A percentile compares a stretch with the other conserved stretches of the same genome.
These are phyloP conservation scores for Melaleuca quinquenervia DNA, from an alignment of 345 rosid species.

Conservation along the genomic window DNA sequence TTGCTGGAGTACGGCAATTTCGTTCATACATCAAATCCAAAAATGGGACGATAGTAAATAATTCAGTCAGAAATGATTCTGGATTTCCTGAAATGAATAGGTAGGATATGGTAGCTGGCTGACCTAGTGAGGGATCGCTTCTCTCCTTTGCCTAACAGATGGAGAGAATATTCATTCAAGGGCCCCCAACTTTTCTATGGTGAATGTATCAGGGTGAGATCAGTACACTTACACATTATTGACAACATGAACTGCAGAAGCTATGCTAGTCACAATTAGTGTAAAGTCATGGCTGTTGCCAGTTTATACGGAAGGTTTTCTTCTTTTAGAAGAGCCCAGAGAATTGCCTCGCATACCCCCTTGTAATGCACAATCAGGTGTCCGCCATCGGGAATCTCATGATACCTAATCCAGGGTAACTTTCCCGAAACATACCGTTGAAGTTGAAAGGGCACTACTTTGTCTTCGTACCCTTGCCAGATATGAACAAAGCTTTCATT, in stretches of 20 bases:
- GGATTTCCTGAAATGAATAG: background rate
- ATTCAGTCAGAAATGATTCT: background rate
- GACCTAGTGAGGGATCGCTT: background rate
- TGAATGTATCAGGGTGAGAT: background rate
- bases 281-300: background rate
- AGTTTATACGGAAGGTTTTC: slow-evolving; percentile 25
- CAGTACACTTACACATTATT: background rate
- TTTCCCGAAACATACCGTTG: slow-evolving; percentile 51
- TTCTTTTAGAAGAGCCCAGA: slow-evolving; percentile 55
- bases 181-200: background rate
- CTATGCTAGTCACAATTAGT: background rate
- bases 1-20: background rate
- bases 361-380: slow-evolving; percentile 73
- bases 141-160: background rate
- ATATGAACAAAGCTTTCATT: slow-evolving; percentile 47
- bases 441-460: slow-evolving; percentile 67
- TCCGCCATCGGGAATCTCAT: slow-evolving; percentile 81
- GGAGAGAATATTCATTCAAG: background rate
- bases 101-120: background rate
- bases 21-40: background rate
- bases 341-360: slow-evolving; percentile 57
- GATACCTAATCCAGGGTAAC: slow-evolving; percentile 75
- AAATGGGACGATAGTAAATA: background rate
- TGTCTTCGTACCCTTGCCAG: slow-evolving; percentile 91
- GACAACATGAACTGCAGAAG: background rate